A percentile compares a stretch with the other conserved stretches of the same genome.
phyloP scores from a whole-genome alignment of 257 asterid species.

The Przewalskia tangutica region DNA sequence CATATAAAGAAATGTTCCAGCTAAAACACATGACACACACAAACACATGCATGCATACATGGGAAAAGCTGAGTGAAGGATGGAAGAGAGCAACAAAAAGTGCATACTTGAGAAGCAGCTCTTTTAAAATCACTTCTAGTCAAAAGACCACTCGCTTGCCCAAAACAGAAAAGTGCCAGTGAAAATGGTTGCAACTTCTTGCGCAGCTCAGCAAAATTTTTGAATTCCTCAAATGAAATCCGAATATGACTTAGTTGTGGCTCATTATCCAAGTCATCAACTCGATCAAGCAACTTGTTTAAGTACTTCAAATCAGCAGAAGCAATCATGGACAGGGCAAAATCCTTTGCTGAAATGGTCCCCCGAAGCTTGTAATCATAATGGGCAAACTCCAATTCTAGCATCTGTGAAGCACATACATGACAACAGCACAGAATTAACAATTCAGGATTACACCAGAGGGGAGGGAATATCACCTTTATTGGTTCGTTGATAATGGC shows the following conservation, averaged over 20 bases:
- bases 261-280: conserved; percentile 44
- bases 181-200: conserved; percentile 66
- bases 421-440: background rate
- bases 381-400: conserved; percentile 72
- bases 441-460: background rate
- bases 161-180: conserved; percentile 70
- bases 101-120: conserved; percentile 70
- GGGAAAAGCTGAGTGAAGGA: background rate
- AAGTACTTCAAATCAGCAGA: conserved; percentile 79
- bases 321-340: conserved; percentile 80
- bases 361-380: conserved; percentile 72
- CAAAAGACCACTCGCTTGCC: conserved; percentile 59
- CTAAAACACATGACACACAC: background rate
- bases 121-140: conserved; percentile 65
- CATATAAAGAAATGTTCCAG: background rate
- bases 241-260: conserved; percentile 38
- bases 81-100: background rate
- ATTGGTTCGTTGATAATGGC: background rate
- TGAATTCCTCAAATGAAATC: conserved; percentile 66
- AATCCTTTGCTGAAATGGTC: conserved; percentile 80
- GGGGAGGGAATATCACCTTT: background rate
- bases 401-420: conserved; percentile 33
- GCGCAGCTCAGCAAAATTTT: conserved; percentile 58
- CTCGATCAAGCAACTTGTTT: conserved; percentile 56
- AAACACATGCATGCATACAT: background rate